Evolutionary conservation across 108 stramenopile genomes (phyloP), one percentile per base, ranked within the genome.

Genomic region (Cyclotella kingstonii): DNA sequence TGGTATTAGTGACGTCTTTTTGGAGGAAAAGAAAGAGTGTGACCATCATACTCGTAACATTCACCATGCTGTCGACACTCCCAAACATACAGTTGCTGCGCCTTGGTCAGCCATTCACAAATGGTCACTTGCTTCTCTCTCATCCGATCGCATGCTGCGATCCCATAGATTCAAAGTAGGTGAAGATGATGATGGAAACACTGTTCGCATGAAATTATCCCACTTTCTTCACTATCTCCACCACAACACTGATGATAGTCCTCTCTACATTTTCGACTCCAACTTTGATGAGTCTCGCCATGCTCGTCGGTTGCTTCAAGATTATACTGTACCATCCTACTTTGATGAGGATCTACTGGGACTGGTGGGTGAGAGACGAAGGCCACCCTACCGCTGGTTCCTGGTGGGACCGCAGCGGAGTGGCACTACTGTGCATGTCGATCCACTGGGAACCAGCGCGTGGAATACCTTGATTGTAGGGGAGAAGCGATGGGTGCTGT

Each of bases 361-460:
- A 5, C 68, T 96, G 25, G 87, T 97, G 5, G 95, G 95, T 9
- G 96, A 98, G 66, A 58, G 74, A 27, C 66, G 91, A 5, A 85
- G 99, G 17, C 98, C 99, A 15, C 99, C 99, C 15, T 97, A 99
- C 74, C 95, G 97, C 21, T 98, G 96, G 96, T 95, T 94, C 51
- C 73, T 98, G 17, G 56, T 97, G 8, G 97, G 97, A 6, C 97
- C 98, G 4, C 70, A 84, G 48, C 79, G 98, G 28, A 84, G 81
- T 5, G 98, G 98, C 5, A 98, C 95, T 0, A 82, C 82, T 36
- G 88, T 97, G 18, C 98, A 99, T 68, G 85, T 97, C 51, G 98
- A 99, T 62, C 98, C 98, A 0, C 65, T 99, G 26, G 95, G 85
- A 11, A 99, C 97, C 8, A 79, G 79, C 41, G 98, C 98, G 18